Percentiles rank a stretch among this genome's conserved stretches.
Evolutionary conservation across 176 grass and related monocot species (phyloP).

Genomic region (Avena insularis): DNA sequence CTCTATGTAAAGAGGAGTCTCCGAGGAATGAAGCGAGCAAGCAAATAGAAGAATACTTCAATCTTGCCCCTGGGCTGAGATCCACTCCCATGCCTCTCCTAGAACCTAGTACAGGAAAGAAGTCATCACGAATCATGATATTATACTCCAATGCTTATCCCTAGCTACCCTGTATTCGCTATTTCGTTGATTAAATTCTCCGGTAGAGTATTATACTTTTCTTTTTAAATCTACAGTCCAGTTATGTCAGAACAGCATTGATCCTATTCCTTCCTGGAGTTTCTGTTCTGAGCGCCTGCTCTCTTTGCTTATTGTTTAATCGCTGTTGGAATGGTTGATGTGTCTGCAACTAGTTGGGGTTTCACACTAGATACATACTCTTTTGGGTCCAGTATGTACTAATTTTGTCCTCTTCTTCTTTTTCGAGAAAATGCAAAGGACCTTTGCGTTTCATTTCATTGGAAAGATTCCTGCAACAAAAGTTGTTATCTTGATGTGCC

Average conservation of each 20-base stretch:
- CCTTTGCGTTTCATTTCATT: no score
- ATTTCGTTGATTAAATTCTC: no score
- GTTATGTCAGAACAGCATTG: conserved; percentile 9
- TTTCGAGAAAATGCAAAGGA: no score
- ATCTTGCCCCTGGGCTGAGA: neutral
- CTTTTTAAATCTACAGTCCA: neutral
- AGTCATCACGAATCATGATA: conserved; percentile 5
- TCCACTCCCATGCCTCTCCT: neutral
- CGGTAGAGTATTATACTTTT: neutral
- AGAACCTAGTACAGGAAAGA: neutral
- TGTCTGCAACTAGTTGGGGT: neutral
- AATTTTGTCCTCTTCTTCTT: neutral
- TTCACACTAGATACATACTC: neutral
- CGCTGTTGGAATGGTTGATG: neutral
- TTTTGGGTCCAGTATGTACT: neutral
- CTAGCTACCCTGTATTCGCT: no score
- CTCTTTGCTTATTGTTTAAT: neutral
- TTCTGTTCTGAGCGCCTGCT: neutral
- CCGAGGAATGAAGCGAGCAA: neutral
- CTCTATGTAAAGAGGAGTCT: conserved; percentile 2
- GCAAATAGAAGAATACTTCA: conserved; percentile 13
- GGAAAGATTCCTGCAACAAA: no score
- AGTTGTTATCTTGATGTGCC: neutral
- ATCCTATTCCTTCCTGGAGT: neutral
- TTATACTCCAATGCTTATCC: no score